Evolutionary conservation across 768 basidiomycete genomes (phyloP), one percentile per base, ranked within the genome.

Genomic region (Tulasnella sp.): DNA sequence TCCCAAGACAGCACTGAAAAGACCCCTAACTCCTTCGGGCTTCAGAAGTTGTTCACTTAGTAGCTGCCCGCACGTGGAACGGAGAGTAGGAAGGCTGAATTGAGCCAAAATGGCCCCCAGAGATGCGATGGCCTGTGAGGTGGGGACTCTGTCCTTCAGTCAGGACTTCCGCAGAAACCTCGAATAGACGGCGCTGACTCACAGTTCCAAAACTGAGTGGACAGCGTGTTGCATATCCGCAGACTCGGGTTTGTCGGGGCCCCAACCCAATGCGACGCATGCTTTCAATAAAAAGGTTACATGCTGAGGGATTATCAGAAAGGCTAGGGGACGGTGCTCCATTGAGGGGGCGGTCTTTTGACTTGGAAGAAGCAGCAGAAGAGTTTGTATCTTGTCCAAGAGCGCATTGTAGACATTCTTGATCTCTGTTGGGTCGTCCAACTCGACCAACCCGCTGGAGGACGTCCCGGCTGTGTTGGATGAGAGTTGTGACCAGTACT

Each of bases 1-100:
- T 1, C 90, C 89, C 75, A 95, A 91, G 0, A 94, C 85, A 13
- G 92, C 91, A 13, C 87, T 86, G 80, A 89, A 90, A 26, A 95
- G 86, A 0, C 92, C 92, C 39, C 85, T 86, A 0, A 95, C 86
- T 0, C 94, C 94, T 32, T 90, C 88, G 0, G 90, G 88, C 29
- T 92, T 89, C 29, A 93, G 84, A 13, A 95, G 83, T 82, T 94
- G 93, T 77, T 88, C 87, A 80, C 90, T 91, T 35, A 95, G 88
- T 42, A 93, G 84, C n/a, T 86, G 86, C 0, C 88, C 85, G 80
- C 90, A 92, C 40, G 89, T 87, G 81, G 93, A 88, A 20, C 83
- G 78, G 5, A 88, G 86, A 1, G 86, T 85, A 1, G 84, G 82
- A 15, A 85, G 82, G 13, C 81, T 77, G 70, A 84, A 83, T 3